Base-by-base conservation (phyloP, 2,329 filamentous ascomycete species). In the Plectosphaerella sp. region DNA sequence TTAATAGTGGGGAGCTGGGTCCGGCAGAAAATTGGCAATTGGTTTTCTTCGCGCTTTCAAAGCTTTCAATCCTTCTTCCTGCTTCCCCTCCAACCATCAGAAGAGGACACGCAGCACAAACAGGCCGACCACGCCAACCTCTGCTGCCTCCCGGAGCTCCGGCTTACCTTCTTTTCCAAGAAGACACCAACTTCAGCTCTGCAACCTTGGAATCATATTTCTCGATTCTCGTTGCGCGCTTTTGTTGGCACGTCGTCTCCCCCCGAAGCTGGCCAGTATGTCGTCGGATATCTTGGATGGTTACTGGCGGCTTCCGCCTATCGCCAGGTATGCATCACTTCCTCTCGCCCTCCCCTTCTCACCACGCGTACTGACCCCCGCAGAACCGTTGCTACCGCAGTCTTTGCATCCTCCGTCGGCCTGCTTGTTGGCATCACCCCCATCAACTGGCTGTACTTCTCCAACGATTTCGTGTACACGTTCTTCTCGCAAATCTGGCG, bases 331-430 rank as follows among this genome's bases (percentile, higher is more conserved):
- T 63, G 70, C 53, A 33, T 35, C 4, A 33, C 28, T 18, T 15
- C 18, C 22, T 12, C 22, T 41, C 15, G n/a, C 28, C 7, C 10
- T 12, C 1, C 12, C 39, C 41, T 6, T 3, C 7, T 24, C 33
- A 22, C 14, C 10, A 25, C 28, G 45, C n/a, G 45, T 37, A 45
- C 58, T 61, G 37, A 61, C 49, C 42, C 6, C 28, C 9, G 10
- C 68, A 91, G 88, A 73, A 88, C 83, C 54, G 70, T 89, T 55
- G 82, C 84, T 63, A 80, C 83, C 56, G 73, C 78, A 52, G 77
- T 84, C 48, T 77, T 88, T 57, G 64, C 76, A 51, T 73, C 85
- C 45, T 90, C 87, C 16, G 64, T 83, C 41, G 70, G 82, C 35
- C 75, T 85, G 41, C 76, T 85, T 62, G 71, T 80, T 45, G 71